A percentile compares a stretch with the other conserved stretches of the same genome.
phyloP scores from a whole-genome alignment of 306 rosid species.

The Prunus mira region DNA sequence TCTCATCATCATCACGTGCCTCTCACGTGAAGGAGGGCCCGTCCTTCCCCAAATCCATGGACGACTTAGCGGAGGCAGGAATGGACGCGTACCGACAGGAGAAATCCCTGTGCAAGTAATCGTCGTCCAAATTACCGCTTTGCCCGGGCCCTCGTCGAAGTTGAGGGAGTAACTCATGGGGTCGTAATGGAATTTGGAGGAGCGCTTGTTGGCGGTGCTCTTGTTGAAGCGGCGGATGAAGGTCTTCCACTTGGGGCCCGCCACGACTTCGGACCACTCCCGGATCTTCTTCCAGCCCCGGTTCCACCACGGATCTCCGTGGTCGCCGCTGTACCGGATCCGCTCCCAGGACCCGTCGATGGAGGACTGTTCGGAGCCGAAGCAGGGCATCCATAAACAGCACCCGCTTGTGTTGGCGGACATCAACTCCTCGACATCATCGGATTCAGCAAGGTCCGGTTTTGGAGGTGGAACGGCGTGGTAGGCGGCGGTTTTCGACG shows the following conservation, averaged over 20 bases:
- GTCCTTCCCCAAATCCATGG: conserved; percentile 45
- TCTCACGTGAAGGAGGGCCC: conserved; percentile 34
- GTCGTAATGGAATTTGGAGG: conserved; percentile 43
- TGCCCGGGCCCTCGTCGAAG: conserved; percentile 53
- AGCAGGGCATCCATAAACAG: conserved; percentile 45
- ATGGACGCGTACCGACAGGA: conserved; percentile 55
- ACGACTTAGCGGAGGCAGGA: conserved; percentile 42
- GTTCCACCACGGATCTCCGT: conserved; percentile 43
- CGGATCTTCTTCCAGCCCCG: conserved; percentile 53
- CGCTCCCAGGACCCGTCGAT: conserved; percentile 35
- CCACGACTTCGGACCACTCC: conserved; percentile 62
- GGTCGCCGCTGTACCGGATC: conserved; percentile 29
- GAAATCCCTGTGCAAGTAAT: conserved; percentile 33
- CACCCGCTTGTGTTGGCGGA: conserved; percentile 34
- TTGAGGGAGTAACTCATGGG: conserved; percentile 61
- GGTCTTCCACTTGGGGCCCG: conserved; percentile 77
- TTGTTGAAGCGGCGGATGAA: conserved; percentile 57
- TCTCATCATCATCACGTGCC: conserved; percentile 9
- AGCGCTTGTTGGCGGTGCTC: conserved; percentile 9
- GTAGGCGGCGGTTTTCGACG: background rate
- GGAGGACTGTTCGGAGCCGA: conserved; percentile 6
- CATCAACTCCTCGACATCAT: conserved; percentile 11
- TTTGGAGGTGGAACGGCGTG: background rate
- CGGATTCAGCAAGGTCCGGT: background rate
- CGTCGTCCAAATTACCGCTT: conserved; percentile 17